Base-by-base conservation (phyloP, 2,329 filamentous ascomycete species). In the Aspergillus ochraceus region DNA sequence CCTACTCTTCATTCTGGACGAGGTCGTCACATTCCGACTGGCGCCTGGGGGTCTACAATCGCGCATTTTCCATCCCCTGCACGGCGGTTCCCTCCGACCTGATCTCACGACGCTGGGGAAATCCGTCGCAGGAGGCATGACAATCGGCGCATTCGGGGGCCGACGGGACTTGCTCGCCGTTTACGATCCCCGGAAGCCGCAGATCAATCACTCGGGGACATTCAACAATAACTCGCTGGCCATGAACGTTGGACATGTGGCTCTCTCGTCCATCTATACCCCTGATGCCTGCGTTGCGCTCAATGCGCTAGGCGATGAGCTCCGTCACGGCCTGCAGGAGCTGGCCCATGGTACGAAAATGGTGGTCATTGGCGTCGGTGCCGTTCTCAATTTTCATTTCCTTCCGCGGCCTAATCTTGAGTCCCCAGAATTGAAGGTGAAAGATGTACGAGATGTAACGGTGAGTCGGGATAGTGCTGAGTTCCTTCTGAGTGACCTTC, bases 1-100 rank as follows among this genome's bases (percentile, higher is more conserved):
- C 1, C 83, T 84, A 0, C 59, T 91, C 0, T 82, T 91, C 63
- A 86, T 91, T 36, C 76, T 90, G 12, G 89, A 91, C 69, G 89
- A 91, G 73, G 88, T 91, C 6, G 88, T 90, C 82, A 90, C 88
- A 0, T 88, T 84, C 3, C 80, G 88, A 2, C 74, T 90, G 30
- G 73, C 78, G 14, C 76, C 76, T 1, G 74, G 79, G 6, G 87
- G 88, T 0, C 70, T 86, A 2, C 78, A 81, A 6, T 67, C 71
- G 1, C 60, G 74, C 19, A 59, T 77, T 26, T 6, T 42, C 3
- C 36, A 42, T 42, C 36, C 17, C 17, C 2, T 19, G 14, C 17
- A 42, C 17, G 6, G 17, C 6, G 14, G 5, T 6, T 76, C 73
- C 2, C 68, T 88, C 6, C 76, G 73, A 2, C 86, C 88, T 0